These are phyloP conservation scores for Cercospora zeina DNA, from an alignment of 2,329 filamentous ascomycete genomes.

Conservation along the genomic window DNA sequence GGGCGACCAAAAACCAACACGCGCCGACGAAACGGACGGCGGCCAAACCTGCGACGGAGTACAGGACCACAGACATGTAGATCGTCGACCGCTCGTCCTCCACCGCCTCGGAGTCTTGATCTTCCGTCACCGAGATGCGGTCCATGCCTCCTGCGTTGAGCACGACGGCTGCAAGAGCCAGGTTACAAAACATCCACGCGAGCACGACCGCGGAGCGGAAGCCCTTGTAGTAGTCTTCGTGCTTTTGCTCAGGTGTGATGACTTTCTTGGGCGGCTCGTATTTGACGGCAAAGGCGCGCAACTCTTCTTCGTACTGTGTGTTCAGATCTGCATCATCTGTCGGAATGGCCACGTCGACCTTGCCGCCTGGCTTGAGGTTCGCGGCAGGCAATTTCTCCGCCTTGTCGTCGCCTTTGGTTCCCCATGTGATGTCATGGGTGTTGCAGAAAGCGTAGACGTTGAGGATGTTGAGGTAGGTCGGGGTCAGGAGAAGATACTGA, in stretches of 20 bases:
- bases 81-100: slow-evolving; percentile 65
- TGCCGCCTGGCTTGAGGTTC: slow-evolving; percentile 87
- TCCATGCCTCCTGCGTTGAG: slow-evolving; percentile 55
- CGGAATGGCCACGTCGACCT: slow-evolving; percentile 82
- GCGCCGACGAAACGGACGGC: slow-evolving; percentile 85
- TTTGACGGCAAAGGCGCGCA: slow-evolving; percentile 72
- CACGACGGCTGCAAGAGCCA: slow-evolving; percentile 82
- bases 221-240: slow-evolving; percentile 98
- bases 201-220: slow-evolving; percentile 90
- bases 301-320: slow-evolving; percentile 86
- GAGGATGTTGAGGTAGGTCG: slow-evolving; percentile 96
- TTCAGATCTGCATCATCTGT: slow-evolving; percentile 95
- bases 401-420: slow-evolving; percentile 97
- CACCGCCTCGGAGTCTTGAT: slow-evolving; percentile 47
- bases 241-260: slow-evolving; percentile 68
- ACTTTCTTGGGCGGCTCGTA: slow-evolving; percentile 68
- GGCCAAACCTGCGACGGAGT: slow-evolving; percentile 81
- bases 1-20: slow-evolving; percentile 86
- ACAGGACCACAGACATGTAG: slow-evolving; percentile 84
- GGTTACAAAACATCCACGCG: slow-evolving; percentile 95
- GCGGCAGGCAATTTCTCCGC: slow-evolving; percentile 85
- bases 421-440: slow-evolving; percentile 96
- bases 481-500: slow-evolving; percentile 92
- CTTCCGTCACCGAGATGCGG: slow-evolving; percentile 36
- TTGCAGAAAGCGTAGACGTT: slow-evolving; percentile 99